Evolutionary conservation across 441 rosid species (phyloP), one percentile per base, ranked within the genome.

Genomic region (Bruguiera hainesii): DNA sequence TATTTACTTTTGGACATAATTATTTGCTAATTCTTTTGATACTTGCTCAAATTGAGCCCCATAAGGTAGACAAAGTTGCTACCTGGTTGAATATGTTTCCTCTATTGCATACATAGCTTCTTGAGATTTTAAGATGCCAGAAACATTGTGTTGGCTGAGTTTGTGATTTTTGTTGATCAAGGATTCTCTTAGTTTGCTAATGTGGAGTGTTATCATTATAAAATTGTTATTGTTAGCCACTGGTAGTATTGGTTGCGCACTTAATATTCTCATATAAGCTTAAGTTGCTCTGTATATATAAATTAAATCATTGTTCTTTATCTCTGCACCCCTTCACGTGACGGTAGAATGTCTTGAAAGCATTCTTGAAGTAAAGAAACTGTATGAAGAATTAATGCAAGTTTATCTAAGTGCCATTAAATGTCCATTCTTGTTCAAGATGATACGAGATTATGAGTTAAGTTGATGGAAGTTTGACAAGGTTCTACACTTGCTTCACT

Each of bases 81-180:
- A 53, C 33, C 23, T 29, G 30, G 29, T 60, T 21, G 16, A n/a
- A 57, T 67, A 6, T 46, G 28, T 58, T 19, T 29, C 7, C 28
- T 30, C 15, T 10, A 46, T 57, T 42, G 35, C 33, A 35, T 3
- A 25, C 19, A 9, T 25, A 37, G 20, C 16, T 33, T 62, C 58
- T 26, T 20, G 59, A 31, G 18, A 33, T 20, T 52, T 31, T 16
- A 65, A 65, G 37, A 33, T 25, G 50, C 18, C 19, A 52, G 23
- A n/a, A 19, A 20, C 53, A 4, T 67, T 46, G 16, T 35, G 25
- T 21, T 60, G 21, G 58, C n/a, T 28, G 4, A n/a, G 1, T 66
- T 63, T 63, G 39, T 48, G 51, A 6, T 26, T 64, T 50, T 51
- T 48, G n/a, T 65, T 65, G 50, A 58, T 58, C 15, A 7, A n/a